Evolutionary conservation across 805 yeast genomes (phyloP), one percentile per base, ranked within the genome.

Genomic region (Isabelozyma heimii): DNA sequence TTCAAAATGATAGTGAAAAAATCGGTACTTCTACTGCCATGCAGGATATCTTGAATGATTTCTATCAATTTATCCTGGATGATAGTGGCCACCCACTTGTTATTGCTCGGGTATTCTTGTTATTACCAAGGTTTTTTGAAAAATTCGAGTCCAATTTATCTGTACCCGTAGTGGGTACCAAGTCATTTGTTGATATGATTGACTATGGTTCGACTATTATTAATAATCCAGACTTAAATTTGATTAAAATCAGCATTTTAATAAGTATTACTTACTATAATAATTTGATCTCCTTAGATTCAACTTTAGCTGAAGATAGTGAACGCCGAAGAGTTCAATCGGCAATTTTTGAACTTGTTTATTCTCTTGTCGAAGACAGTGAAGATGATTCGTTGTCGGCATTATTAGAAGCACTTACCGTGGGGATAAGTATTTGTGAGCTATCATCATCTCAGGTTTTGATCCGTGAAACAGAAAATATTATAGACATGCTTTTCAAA

Each of bases 301-400:
- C 20, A 24, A 52, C 55, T 8, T 49, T 65, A 10, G 45, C 47
- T 7, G 40, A 47, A 3, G 17, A 46, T 8, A 47, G 57, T 14
- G 52, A 47, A 16, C 42, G 14, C 2, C 45, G 52, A 14, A 52
- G 55, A 1, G 43, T 59, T 4, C 78, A 79, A 57, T 56, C 67
- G 1, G 62, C 66, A 8, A 58, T 72, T n/a, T 61, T 74, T 53
- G 54, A 58, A 1, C 52, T 81, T 0, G 74, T 84, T 9, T 58
- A 63, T 2, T 62, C 75, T 2, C 63, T 92, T 8, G 60, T 78
- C 3, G 79, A 76, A 1, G 85, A 81, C 1, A 80, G 94, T 0
- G 87, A 83, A 42, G 97, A 89, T 42, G 98, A 91, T 58, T 80
- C 96, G 0, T 82, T 87, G 35, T 80, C 91, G 1, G 75, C 87